Evolutionary conservation across 2,329 filamentous ascomycete species (phyloP), one percentile per base, ranked within the genome.

Genomic region (Incumbomyces lentus): DNA sequence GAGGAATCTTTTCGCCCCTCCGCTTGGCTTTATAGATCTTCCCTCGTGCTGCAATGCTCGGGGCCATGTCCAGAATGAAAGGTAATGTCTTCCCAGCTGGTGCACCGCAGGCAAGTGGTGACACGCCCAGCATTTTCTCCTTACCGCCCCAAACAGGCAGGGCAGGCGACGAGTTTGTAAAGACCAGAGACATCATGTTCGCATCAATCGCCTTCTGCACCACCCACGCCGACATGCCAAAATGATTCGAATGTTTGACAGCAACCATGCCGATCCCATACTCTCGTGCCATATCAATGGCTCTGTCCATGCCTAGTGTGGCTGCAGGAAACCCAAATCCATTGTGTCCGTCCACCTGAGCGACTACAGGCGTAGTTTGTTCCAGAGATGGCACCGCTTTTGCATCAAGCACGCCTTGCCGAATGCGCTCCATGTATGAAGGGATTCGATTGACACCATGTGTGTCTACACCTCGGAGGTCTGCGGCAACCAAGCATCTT

Each of bases 191-290:
- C 75, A 85, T 81, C 75, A 84, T 79, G 32, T 73, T 71, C 1
- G 75, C 79, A 48, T 90, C 82, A 12, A 89, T 63, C 0, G 84
- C 86, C 63, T 87, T 80, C 61, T 86, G 81, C 10, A 88, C 84
- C 0, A 88, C 60, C 82, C 84, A 90, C 0, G 86, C 85, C 2
- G 75, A 75, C 85, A 92, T 92, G 45, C 86, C 86, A 57, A 85
- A 89, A 62, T 90, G 84, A 57, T 90, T 90, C 34, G 80, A 84
- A 63, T 83, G 81, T 62, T 81, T 84, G 58, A 90, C 71, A 48
- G 75, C 78, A 0, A 82, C 82, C 75, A 92, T 80, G 19, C 85
- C 86, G 52, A 90, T 84, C 11, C 84, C 84, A 56, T 62, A 69
- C 1, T 56, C 80, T 18, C 68, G 64, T 0, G 84, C 84, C 64